Conservation (phyloP, 192 early-diverging fungal genomes). For the Lobulomyces angularis region DNA sequence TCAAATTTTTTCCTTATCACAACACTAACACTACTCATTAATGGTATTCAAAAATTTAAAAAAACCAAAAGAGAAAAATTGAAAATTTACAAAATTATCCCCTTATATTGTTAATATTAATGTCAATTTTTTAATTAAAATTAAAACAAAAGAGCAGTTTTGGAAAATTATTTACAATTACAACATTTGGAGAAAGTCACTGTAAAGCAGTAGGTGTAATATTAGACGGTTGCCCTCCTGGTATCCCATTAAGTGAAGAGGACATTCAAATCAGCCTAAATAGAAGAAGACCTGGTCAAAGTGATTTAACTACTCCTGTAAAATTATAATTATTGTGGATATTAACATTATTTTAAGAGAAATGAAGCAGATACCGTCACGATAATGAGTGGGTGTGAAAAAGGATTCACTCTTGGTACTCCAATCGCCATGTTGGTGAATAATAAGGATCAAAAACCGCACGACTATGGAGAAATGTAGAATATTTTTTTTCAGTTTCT, state of each 20-base stretch:
- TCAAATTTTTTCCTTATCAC: too few species aligned
- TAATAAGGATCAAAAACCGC: constrained; percentile 92
- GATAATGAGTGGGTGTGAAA: constrained; percentile 88
- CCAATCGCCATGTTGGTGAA: constrained; percentile 85
- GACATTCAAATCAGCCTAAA: constrained; percentile 89
- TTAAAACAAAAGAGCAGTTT: constrained; percentile 84
- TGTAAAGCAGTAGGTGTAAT: constrained; percentile 96
- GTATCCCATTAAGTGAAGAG: constrained; percentile 73
- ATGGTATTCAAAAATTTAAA: too few species aligned
- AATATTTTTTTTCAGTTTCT: too few species aligned
- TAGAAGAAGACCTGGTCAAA: constrained; percentile 90
- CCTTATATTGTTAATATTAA: too few species aligned
- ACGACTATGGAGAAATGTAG: constrained; percentile 92
- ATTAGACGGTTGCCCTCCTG: constrained; percentile 90
- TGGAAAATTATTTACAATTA: constrained; percentile 73
- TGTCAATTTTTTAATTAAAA: too few species aligned
- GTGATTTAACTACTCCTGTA: constrained; percentile 88
- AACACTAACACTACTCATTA: too few species aligned
- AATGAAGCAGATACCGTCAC: constrained; percentile 90
- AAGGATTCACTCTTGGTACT: constrained; percentile 84
- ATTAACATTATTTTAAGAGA: constrained; percentile 32
- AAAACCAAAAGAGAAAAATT: too few species aligned
- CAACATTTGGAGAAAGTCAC: constrained; percentile 96
- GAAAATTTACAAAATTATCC: too few species aligned
- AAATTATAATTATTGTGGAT: constrained; percentile 8